Evolutionary conservation across 805 yeast species (phyloP).

Genomic region (Clavispora vitiphila): DNA sequence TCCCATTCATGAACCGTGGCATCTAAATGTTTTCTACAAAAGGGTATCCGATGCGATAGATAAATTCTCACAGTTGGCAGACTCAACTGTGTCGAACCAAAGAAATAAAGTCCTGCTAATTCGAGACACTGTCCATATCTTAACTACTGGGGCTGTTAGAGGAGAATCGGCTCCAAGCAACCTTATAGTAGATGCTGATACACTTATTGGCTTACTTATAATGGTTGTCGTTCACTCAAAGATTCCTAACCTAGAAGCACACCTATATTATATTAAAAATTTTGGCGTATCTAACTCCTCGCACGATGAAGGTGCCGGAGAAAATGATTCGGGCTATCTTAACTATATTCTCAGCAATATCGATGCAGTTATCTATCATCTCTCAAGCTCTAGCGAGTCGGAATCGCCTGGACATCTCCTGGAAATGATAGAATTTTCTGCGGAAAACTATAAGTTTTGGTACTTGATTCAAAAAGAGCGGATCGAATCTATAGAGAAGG

Average conservation of each 20-base stretch:
- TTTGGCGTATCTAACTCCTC: conserved; percentile 39
- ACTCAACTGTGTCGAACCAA: conserved; percentile 35
- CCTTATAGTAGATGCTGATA: conserved; percentile 69
- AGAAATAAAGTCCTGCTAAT: conserved; percentile 45
- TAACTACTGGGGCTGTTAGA: conserved; percentile 30
- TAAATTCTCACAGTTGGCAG: conserved; percentile 46
- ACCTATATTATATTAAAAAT: conserved; percentile 58
- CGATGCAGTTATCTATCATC: conserved; percentile 72
- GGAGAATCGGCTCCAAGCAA: conserved; percentile 9
- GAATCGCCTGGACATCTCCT: conserved; percentile 20
- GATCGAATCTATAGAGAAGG: conserved; percentile 7
- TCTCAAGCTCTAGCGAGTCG: conserved; percentile 21
- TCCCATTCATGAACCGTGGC: conserved; percentile 38
- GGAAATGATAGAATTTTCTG: conserved; percentile 38
- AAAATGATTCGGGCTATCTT: conserved; percentile 46
- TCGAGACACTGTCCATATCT: conserved; percentile 44
- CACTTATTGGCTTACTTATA: conserved; percentile 65
- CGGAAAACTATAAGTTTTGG: conserved; percentile 52
- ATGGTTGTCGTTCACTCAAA: conserved; percentile 64
- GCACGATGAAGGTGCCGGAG: background rate
- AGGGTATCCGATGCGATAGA: conserved; percentile 48
- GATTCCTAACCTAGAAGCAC: conserved; percentile 54
- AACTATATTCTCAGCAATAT: conserved; percentile 81
- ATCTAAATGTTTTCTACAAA: conserved; percentile 27
- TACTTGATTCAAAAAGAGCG: conserved; percentile 36